A percentile compares a stretch with the other conserved stretches of the same genome.
These are phyloP conservation scores for Wickerhamomyces canadensis DNA, from an alignment of 805 yeast genomes.

Conservation along the genomic window DNA sequence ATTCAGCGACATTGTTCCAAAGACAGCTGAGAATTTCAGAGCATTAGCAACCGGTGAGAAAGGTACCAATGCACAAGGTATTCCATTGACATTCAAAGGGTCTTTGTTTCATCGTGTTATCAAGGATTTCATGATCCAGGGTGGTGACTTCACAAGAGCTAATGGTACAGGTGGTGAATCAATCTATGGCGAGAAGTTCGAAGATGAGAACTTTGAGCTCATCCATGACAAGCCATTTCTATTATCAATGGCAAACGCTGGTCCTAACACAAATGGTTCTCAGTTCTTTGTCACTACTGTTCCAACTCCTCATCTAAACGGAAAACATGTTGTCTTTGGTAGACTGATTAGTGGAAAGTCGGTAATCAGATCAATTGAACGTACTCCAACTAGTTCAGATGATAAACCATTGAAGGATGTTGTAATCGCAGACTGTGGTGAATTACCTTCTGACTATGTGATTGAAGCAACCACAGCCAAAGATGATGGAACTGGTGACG, in stretches of 20 bases:
- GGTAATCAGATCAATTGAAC: constrained; percentile 72
- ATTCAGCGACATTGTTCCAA: constrained; percentile 70
- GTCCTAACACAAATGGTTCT: constrained; percentile 92
- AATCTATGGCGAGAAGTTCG: constrained; percentile 79
- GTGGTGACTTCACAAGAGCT: constrained; percentile 81
- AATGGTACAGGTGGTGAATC: constrained; percentile 80
- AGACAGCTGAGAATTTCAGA: constrained; percentile 85
- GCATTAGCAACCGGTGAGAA: constrained; percentile 88
- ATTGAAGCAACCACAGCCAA: constrained; percentile 38
- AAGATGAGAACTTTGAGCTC: constrained; percentile 79
- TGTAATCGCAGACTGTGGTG: constrained; percentile 74
- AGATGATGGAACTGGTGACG: constrained; percentile 83
- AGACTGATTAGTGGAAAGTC: constrained; percentile 79
- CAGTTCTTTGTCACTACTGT: constrained; percentile 93
- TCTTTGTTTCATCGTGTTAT: constrained; percentile 93
- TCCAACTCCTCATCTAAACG: constrained; percentile 90
- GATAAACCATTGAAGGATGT: constrained; percentile 75
- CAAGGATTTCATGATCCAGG: constrained; percentile 86
- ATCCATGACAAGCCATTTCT: constrained; percentile 82
- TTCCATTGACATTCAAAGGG: constrained; percentile 70
- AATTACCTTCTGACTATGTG: constrained; percentile 53
- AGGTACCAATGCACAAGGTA: constrained; percentile 56
- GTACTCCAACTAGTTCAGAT: constrained; percentile 51
- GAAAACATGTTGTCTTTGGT: constrained; percentile 96
- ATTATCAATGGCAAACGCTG: constrained; percentile 95